Evolutionary conservation across 306 rosid genomes (phyloP).

Genomic region (Abrus precatorius): DNA sequence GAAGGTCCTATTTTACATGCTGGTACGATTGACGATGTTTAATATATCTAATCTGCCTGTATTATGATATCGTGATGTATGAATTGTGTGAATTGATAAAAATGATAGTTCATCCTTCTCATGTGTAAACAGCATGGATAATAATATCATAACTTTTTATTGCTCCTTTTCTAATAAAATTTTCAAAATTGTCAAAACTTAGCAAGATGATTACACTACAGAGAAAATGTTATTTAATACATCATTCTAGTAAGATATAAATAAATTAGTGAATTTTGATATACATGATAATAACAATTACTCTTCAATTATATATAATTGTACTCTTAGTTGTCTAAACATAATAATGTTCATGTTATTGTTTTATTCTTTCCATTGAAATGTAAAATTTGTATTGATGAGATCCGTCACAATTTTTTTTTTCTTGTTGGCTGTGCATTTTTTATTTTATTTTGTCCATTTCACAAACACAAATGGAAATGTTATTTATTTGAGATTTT

Average conservation of each 20-base stretch:
- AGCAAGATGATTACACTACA: not conserved
- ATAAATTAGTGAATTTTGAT: not conserved
- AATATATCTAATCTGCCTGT: not conserved
- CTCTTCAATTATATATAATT: not conserved
- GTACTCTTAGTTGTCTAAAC: not conserved
- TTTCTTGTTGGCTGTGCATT: not conserved
- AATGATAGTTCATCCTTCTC: constrained; percentile 1
- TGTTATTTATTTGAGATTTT: not conserved
- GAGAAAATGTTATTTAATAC: not conserved
- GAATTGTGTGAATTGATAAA: not conserved
- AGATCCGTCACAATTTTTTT: not conserved
- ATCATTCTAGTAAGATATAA: not conserved
- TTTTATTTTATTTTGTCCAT: not conserved
- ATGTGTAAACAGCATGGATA: not conserved
- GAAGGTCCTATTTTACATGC: not conserved
- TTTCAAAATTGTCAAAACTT: constrained; percentile 1
- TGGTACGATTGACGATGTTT: not conserved
- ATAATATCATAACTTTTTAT: not conserved
- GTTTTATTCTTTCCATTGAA: not conserved
- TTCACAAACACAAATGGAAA: not conserved
- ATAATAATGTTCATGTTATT: not conserved
- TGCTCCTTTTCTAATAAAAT: not conserved
- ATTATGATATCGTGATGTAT: not conserved
- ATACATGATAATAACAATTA: not conserved
- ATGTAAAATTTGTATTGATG: not conserved